Evolutionary conservation across 2,329 filamentous ascomycete species (phyloP).

Genomic region (Calcarisporium arbuscula): DNA sequence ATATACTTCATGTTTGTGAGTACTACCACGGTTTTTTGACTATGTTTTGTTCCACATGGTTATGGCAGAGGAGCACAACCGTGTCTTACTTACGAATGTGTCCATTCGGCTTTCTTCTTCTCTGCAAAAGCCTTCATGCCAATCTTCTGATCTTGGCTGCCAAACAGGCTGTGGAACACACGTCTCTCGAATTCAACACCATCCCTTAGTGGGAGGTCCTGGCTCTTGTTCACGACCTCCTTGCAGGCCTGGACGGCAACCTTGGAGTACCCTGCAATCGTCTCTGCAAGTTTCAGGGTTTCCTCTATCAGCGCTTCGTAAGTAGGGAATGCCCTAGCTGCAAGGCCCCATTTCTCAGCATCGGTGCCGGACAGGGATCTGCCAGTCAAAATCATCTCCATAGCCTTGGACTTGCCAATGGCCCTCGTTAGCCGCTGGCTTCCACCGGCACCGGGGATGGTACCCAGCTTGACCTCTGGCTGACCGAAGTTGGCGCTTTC

Average conservation of each 20-base stretch:
- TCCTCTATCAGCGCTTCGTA: constrained; percentile 79
- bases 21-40: too few species aligned
- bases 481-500: constrained; percentile 85
- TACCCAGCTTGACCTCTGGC: constrained; percentile 92
- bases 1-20: too few species aligned
- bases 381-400: constrained; percentile 87
- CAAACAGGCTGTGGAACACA: constrained; percentile 89
- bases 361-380: constrained; percentile 77
- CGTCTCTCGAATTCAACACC: constrained; percentile 93
- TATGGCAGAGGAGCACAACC: background rate
- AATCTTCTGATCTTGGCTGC: constrained; percentile 94
- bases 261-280: constrained; percentile 77
- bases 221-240: constrained; percentile 99
- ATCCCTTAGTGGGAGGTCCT: constrained; percentile 80
- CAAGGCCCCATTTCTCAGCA: constrained; percentile 85
- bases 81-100: constrained; percentile 54
- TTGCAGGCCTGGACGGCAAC: constrained; percentile 88
- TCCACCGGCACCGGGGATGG: constrained; percentile 86
- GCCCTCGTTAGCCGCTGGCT: constrained; percentile 81
- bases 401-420: constrained; percentile 77
- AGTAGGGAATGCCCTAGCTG: constrained; percentile 71
- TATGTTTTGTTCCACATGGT: too few species aligned
- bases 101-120: constrained; percentile 92
- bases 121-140: constrained; percentile 93
- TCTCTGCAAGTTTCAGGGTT: constrained; percentile 76